Conservation (phyloP, 2,329 filamentous ascomycete genomes). For the Alternaria dauci region DNA sequence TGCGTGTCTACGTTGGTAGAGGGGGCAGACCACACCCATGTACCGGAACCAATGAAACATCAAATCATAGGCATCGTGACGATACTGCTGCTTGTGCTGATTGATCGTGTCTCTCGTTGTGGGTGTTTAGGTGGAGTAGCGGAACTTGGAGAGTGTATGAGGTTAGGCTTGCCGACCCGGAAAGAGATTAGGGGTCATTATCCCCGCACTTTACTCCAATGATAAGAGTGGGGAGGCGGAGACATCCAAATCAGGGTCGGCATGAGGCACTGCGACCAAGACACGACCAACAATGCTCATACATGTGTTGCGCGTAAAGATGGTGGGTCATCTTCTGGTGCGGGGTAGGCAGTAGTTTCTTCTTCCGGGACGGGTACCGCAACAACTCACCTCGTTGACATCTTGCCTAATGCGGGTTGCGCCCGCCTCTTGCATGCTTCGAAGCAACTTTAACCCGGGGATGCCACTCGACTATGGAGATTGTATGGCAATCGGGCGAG, state of each 20-base stretch:
- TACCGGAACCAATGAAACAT: not conserved
- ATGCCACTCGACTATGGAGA: not conserved
- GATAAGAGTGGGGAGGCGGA: constrained; percentile 1
- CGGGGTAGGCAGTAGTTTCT: constrained; percentile 1
- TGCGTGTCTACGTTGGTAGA: not conserved
- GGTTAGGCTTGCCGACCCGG: constrained; percentile 1
- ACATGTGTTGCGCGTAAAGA: constrained; percentile 1
- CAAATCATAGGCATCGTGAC: not conserved
- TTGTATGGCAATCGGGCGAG: constrained; percentile 8
- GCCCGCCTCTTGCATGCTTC: not conserved
- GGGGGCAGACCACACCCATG: not conserved
- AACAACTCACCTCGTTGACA: not conserved
- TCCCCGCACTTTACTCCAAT: constrained; percentile 3
- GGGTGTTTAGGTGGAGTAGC: not conserved
- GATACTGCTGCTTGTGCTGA: not conserved
- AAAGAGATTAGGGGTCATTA: constrained; percentile 1
- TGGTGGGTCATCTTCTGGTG: not conserved
- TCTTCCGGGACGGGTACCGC: not conserved
- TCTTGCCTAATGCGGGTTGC: not conserved
- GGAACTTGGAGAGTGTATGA: not conserved
- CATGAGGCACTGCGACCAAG: not conserved
- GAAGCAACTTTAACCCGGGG: not conserved
- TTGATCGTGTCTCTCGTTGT: not conserved
- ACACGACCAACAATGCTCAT: not conserved
- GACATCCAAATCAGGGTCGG: constrained; percentile 6